Evolutionary conservation across 2,329 filamentous ascomycete species (phyloP).

Genomic region (Microsporum ferrugineum): DNA sequence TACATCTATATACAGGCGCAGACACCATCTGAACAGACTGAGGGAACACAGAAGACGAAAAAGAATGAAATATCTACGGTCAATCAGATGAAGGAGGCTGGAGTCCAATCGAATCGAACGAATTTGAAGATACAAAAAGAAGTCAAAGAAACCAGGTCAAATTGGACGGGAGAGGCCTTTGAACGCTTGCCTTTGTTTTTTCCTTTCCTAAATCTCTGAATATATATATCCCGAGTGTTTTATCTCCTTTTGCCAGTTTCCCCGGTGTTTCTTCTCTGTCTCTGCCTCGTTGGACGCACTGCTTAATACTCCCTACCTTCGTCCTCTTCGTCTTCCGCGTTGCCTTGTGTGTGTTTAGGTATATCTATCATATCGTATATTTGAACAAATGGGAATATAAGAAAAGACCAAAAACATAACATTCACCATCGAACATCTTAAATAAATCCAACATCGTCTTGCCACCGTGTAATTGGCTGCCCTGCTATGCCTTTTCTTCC

Average conservation of each 20-base stretch:
- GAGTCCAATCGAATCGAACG: neutral
- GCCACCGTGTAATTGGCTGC: neutral
- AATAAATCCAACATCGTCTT: too few relatives aligned
- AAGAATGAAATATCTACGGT: too few relatives aligned
- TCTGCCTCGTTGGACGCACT: neutral
- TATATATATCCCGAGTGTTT: neutral
- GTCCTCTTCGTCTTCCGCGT: neutral
- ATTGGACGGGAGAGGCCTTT: neutral
- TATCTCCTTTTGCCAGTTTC: neutral
- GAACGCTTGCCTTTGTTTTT: neutral
- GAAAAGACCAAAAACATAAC: neutral
- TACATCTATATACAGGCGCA: neutral
- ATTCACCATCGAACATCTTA: neutral
- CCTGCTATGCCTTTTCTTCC: neutral
- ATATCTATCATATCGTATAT: neutral
- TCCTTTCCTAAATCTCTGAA: neutral
- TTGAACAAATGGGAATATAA: conserved; percentile 1
- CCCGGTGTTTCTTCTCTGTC: neutral
- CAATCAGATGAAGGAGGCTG: neutral
- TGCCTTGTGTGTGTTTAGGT: neutral
- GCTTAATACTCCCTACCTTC: neutral
- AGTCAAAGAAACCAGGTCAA: neutral
- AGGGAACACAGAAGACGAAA: too few relatives aligned
- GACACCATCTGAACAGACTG: neutral
- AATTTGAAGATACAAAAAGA: neutral